Conservation (phyloP, 805 yeast species). For the Kodamaea restingae region DNA sequence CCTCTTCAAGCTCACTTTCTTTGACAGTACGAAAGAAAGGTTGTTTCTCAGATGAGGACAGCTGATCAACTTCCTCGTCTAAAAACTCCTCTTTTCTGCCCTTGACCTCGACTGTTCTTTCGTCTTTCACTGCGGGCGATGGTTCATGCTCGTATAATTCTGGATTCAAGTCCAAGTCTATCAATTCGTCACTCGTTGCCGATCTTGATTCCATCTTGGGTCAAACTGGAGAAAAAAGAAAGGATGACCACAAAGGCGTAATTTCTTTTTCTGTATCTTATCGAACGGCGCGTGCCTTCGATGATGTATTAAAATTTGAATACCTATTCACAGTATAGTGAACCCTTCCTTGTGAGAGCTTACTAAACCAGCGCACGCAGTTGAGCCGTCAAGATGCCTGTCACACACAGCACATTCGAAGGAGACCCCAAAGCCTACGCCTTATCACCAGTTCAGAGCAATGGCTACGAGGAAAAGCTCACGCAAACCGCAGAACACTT, state of each 20-base stretch:
- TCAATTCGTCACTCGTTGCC: constrained; percentile 10
- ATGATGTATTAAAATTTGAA: constrained; percentile 1
- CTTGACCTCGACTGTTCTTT: constrained; percentile 1
- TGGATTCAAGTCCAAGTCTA: constrained; percentile 38
- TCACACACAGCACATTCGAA: constrained; percentile 6
- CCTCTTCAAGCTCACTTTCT: too few relatives aligned
- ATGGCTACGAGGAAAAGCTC: constrained; percentile 2
- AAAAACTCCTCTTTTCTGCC: neutral
- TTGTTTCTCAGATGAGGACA: neutral
- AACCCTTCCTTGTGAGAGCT: too few relatives aligned
- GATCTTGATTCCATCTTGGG: neutral
- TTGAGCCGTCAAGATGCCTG: constrained; percentile 9
- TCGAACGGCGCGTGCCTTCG: neutral
- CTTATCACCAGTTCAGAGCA: constrained; percentile 1
- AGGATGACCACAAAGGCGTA: neutral
- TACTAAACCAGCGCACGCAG: too few relatives aligned
- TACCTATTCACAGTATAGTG: too few relatives aligned
- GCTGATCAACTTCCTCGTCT: constrained; percentile 4
- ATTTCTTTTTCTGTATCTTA: constrained; percentile 5
- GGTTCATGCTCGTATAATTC: constrained; percentile 30
- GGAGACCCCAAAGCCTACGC: constrained; percentile 6
- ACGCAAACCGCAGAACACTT: neutral
- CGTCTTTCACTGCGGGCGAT: neutral
- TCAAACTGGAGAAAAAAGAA: constrained; percentile 4
- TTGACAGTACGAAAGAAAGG: too few relatives aligned